phyloP scores from a whole-genome alignment of 805 yeast genomes.

The Ogataea henricii region DNA sequence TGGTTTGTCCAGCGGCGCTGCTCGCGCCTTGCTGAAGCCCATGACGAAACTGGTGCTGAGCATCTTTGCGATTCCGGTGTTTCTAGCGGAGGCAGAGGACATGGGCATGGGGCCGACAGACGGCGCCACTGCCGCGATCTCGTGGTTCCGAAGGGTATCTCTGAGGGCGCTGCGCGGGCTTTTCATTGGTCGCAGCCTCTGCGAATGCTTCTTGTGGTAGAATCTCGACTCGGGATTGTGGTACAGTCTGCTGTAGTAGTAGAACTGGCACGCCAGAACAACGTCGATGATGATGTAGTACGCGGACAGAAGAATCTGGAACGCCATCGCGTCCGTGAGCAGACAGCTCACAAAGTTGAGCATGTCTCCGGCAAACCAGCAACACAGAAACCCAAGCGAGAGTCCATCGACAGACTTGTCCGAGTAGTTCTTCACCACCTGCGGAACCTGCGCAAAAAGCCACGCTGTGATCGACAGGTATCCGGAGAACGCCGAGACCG shows the following conservation, averaged over 20 bases:
- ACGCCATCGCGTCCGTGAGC: slow-evolving; percentile 48
- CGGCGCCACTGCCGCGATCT: slow-evolving; percentile 9
- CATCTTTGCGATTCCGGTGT: slow-evolving; percentile 24
- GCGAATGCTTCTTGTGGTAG: slow-evolving; percentile 24
- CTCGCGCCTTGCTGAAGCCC: slow-evolving; percentile 34
- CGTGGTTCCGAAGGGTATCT: slow-evolving; percentile 21
- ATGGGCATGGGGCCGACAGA: slow-evolving; percentile 12
- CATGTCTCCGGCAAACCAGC: slow-evolving; percentile 69
- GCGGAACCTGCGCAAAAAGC: slow-evolving; percentile 78
- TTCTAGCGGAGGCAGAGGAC: background rate
- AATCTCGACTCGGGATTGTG: slow-evolving; percentile 36
- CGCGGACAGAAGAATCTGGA: slow-evolving; percentile 46
- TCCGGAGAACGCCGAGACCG: slow-evolving; percentile 35
- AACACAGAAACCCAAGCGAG: slow-evolving; percentile 56
- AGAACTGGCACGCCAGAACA: slow-evolving; percentile 47
- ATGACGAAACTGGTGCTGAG: slow-evolving; percentile 33
- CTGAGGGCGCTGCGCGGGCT: slow-evolving; percentile 30
- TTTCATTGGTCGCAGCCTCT: slow-evolving; percentile 16
- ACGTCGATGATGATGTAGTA: slow-evolving; percentile 53
- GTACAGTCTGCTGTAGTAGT: slow-evolving; percentile 47
- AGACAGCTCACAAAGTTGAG: slow-evolving; percentile 53
- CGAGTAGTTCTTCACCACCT: slow-evolving; percentile 58
- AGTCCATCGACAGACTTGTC: slow-evolving; percentile 68
- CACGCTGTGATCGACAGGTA: slow-evolving; percentile 54
- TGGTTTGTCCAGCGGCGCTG: slow-evolving; percentile 8